Percentiles rank a stretch among this genome's conserved stretches.
Evolutionary conservation across 1,284 basidiomycete genomes (phyloP).

Genomic region (Melampsora larici-populina): DNA sequence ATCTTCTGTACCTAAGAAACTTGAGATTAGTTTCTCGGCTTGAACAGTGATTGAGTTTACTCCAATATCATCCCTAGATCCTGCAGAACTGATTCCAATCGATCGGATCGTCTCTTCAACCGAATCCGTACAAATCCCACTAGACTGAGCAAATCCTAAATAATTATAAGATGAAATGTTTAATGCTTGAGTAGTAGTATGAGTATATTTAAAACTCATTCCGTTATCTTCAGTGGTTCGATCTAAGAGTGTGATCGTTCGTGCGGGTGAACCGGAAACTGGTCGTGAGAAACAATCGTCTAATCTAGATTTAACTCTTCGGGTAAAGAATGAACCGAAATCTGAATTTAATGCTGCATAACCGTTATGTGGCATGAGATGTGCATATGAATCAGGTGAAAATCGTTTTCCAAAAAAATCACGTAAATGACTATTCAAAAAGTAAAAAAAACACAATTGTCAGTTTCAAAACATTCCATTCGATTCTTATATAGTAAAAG

Average conservation of each 20-base stretch:
- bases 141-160: slow-evolving; percentile 92
- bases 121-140: slow-evolving; percentile 88
- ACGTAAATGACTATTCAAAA: slow-evolving; percentile 76
- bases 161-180: slow-evolving; percentile 99
- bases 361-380: slow-evolving; percentile 76
- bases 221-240: slow-evolving; percentile 79
- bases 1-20: slow-evolving; percentile 84
- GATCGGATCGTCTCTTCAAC: slow-evolving; percentile 61
- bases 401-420: slow-evolving; percentile 92
- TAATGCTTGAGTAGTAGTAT: slow-evolving; percentile 71
- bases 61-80: slow-evolving; percentile 76
- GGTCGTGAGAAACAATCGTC: slow-evolving; percentile 95
- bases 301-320: slow-evolving; percentile 86
- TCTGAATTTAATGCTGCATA: slow-evolving; percentile 96
- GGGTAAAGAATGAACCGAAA: slow-evolving; percentile 98
- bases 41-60: slow-evolving; percentile 76
- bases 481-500: neutral
- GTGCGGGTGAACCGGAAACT: slow-evolving; percentile 88
- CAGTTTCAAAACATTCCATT: neutral
- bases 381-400: slow-evolving; percentile 67
- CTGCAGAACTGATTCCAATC: slow-evolving; percentile 71
- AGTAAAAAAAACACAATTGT: slow-evolving; percentile 43
- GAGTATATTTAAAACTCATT: slow-evolving; percentile 72
- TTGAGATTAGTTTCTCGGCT: slow-evolving; percentile 81
- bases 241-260: slow-evolving; percentile 83